Conservation (phyloP, 2,329 filamentous ascomycete species). For the Fusarium multiceps region DNA sequence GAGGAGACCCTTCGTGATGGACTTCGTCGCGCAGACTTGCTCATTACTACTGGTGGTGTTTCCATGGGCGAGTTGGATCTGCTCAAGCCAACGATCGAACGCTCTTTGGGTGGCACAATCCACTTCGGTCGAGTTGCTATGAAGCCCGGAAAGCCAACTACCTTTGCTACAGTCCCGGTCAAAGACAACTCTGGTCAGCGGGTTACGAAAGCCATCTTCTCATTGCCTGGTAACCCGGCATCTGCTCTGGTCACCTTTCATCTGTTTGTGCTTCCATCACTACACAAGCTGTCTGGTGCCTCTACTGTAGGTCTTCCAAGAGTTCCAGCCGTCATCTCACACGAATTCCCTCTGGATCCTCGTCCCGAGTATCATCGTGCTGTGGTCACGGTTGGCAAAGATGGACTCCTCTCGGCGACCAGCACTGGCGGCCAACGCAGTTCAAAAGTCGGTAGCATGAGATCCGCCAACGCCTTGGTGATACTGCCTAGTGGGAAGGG, state of each 20-base stretch:
- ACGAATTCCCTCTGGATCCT: conserved; percentile 80
- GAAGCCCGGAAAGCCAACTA: conserved; percentile 98
- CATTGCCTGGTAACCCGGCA: conserved; percentile 92
- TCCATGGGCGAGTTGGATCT: conserved; percentile 98
- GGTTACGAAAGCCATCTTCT: conserved; percentile 80
- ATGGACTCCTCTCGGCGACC: conserved; percentile 76
- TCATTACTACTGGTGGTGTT: conserved; percentile 93
- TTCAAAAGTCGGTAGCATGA: conserved; percentile 88
- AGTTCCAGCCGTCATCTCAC: conserved; percentile 76
- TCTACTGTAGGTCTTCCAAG: conserved; percentile 74
- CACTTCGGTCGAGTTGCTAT: conserved; percentile 96
- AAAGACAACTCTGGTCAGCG: conserved; percentile 69
- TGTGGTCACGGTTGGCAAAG: conserved; percentile 71
- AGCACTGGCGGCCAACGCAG: conserved; percentile 94
- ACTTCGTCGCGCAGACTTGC: conserved; percentile 78
- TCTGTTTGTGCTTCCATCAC: conserved; percentile 88
- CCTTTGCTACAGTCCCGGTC: conserved; percentile 87
- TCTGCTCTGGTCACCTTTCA: conserved; percentile 94
- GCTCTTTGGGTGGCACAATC: conserved; percentile 87
- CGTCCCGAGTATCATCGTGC: conserved; percentile 93
- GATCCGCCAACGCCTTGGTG: conserved; percentile 87
- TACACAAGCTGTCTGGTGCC: conserved; percentile 81
- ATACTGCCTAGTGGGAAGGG: conserved; percentile 76
- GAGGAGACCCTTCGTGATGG: conserved; percentile 82
- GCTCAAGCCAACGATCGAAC: conserved; percentile 94